Evolutionary conservation across 805 yeast species (phyloP).

Genomic region (Lipomyces japonicus): DNA sequence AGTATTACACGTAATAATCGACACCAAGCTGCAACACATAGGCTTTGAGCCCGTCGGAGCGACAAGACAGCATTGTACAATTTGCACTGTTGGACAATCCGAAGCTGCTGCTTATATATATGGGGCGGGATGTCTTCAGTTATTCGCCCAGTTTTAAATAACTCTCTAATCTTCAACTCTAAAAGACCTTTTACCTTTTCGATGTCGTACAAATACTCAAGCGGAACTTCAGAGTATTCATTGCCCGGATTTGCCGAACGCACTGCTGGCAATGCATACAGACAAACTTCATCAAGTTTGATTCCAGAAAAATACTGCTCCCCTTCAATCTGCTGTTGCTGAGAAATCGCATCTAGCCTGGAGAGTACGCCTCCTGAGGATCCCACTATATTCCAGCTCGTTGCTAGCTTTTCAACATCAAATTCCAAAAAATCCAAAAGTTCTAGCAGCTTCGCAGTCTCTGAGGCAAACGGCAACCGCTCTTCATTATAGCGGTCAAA

Average conservation of each 20-base stretch:
- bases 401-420: conserved; percentile 30
- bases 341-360: neutral
- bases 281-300: conserved; percentile 9
- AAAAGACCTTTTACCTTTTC: conserved; percentile 21
- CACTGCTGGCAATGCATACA: conserved; percentile 11
- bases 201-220: conserved; percentile 17
- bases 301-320: conserved; percentile 9
- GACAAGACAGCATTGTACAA: conserved; percentile 15
- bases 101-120: neutral
- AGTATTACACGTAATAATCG: conserved; percentile 71
- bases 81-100: conserved; percentile 10
- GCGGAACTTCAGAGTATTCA: neutral
- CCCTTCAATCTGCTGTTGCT: neutral
- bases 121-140: neutral
- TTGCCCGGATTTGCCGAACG: conserved; percentile 8
- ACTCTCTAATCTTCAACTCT: conserved; percentile 32
- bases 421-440: conserved; percentile 70
- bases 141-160: conserved; percentile 13
- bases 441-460: conserved; percentile 60
- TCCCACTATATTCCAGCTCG: conserved; percentile 12
- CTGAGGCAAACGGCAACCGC: conserved; percentile 11
- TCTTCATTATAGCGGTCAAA: conserved; percentile 42
- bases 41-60: conserved; percentile 47
- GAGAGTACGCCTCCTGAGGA: neutral
- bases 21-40: conserved; percentile 77